These are phyloP conservation scores for Wickerhamomyces chaumierensis DNA, from an alignment of 805 yeast species.

Conservation along the genomic window DNA sequence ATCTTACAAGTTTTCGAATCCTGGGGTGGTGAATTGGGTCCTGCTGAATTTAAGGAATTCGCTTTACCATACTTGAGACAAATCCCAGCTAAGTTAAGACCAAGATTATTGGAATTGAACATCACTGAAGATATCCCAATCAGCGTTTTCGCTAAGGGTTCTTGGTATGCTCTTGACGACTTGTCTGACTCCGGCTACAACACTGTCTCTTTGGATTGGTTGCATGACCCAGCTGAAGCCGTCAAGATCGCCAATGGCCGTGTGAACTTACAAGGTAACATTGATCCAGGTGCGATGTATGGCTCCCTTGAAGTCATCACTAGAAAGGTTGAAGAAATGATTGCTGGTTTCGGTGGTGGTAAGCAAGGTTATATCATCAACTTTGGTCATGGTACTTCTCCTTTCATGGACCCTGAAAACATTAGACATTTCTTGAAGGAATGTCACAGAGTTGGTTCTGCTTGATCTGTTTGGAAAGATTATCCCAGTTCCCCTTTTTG, in stretches of 20 bases:
- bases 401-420: conserved; percentile 91
- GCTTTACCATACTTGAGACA: conserved; percentile 80
- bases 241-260: conserved; percentile 63
- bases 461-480: too few relatives aligned
- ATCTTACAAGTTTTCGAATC: conserved; percentile 95
- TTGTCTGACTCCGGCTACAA: conserved; percentile 75
- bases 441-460: conserved; percentile 67
- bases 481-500: too few relatives aligned
- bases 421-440: conserved; percentile 77
- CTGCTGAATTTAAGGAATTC: conserved; percentile 78
- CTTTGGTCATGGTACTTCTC: conserved; percentile 98
- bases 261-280: conserved; percentile 84
- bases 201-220: conserved; percentile 90
- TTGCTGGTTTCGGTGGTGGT: conserved; percentile 87
- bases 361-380: conserved; percentile 85
- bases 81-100: conserved; percentile 59
- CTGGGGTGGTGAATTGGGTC: conserved; percentile 96
- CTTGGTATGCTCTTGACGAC: conserved; percentile 91
- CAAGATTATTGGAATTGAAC: conserved; percentile 61
- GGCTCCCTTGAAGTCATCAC: conserved; percentile 79
- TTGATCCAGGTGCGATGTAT: conserved; percentile 92
- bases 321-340: conserved; percentile 77
- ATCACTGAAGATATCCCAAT: conserved; percentile 66
- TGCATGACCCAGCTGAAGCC: conserved; percentile 76
- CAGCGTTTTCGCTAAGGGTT: conserved; percentile 89